Conservation (phyloP, 2,329 filamentous ascomycete genomes). For the Pestalotiopsis sp. region DNA sequence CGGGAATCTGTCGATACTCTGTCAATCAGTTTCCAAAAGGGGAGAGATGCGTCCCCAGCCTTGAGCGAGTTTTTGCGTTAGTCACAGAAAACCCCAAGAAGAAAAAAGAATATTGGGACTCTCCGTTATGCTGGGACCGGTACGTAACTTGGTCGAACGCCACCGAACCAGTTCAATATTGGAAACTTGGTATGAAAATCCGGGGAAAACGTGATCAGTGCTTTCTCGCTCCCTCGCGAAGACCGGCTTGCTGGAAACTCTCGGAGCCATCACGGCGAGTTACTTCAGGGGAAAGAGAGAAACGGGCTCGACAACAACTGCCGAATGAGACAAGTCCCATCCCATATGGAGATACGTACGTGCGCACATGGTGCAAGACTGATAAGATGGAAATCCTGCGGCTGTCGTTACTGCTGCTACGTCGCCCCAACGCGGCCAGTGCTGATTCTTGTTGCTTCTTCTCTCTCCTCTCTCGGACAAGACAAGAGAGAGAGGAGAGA, state of each 20-base stretch:
- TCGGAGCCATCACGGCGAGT: neutral
- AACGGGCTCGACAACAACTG: neutral
- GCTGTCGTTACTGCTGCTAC: neutral
- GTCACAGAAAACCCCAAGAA: neutral
- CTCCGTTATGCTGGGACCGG: neutral
- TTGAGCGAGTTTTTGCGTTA: neutral
- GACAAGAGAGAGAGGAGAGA: neutral
- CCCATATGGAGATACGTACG: neutral
- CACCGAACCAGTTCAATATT: conserved; percentile 4
- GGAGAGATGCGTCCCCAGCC: neutral
- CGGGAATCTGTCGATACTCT: neutral
- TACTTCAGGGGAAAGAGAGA: neutral
- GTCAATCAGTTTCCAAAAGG: neutral
- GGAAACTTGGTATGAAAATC: conserved; percentile 8
- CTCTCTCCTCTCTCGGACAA: neutral
- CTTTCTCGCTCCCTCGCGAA: neutral
- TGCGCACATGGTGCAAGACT: neutral
- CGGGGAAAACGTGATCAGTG: conserved; percentile 2
- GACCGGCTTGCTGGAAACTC: neutral
- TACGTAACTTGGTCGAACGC: neutral
- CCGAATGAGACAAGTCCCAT: neutral
- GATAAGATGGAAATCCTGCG: neutral
- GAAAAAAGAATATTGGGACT: neutral
- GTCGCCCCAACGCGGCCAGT: neutral
- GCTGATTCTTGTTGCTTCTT: neutral